Evolutionary conservation across 345 rosid species (phyloP), one percentile per base, ranked within the genome.

Genomic region (Microcos paniculata): DNA sequence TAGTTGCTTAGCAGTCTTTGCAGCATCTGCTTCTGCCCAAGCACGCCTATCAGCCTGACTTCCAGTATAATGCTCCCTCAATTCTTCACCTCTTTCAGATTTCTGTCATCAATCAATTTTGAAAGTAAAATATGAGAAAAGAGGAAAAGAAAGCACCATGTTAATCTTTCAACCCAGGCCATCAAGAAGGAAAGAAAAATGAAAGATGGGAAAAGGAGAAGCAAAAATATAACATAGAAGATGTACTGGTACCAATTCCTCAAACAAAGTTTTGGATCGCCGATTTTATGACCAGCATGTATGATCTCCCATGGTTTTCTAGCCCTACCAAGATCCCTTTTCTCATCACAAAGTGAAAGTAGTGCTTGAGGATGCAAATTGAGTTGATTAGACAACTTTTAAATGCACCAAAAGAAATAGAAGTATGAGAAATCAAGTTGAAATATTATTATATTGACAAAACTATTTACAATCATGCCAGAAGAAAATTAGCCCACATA

Each of bases 331-430:
- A 89, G 58, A 57, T 91, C 96, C 57, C 96, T 92, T 52, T 84
- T 87, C 75, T 90, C 95, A 61, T 90, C 94, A 28, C 78, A 81
- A 64, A 96, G 92, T 2, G 95, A 92, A 77, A 89, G 80, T 67
- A 87, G 79, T 43, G 48, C 49, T 69, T 85, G 87, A 33, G 78
- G 86, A 72, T 90, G 84, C 80, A 92, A 77, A 91, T 90, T 86
- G 38, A 96, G 91, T 86, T 93, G 98, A 94, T 87, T 92, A 76
- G 87, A 85, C 72, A 93, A 97, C 98, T 93, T 93, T 75, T 82
- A 73, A 79, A 49, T 40, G 81, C 30, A 74, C 76, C 67, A 56
- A 43, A 42, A 48, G 77, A 21, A 28, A 52, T 46, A 56, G 71
- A 62, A 16, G 35, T 30, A 58, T 53, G 26, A 33, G 72, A 62